Evolutionary conservation across 108 stramenopile genomes (phyloP).

Genomic region (Pseudonitzschia pungens): DNA sequence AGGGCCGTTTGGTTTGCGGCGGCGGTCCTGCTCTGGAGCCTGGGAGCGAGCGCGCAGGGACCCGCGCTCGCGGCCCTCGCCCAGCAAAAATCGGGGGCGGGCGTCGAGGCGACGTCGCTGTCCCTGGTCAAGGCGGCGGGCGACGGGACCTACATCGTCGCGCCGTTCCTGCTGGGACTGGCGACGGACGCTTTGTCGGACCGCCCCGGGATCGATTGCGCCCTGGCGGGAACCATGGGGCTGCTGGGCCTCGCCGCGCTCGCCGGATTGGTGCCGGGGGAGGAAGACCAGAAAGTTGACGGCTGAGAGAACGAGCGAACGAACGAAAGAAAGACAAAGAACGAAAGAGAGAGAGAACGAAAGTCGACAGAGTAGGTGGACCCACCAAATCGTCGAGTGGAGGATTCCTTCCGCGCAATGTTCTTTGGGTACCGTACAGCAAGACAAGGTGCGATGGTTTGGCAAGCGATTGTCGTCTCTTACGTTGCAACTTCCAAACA

Average conservation of each 20-base stretch:
- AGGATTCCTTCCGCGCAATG: too few species aligned
- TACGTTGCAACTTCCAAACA: too few species aligned
- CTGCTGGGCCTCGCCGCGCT: slow-evolving; percentile 30
- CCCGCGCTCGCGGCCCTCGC: slow-evolving; percentile 65
- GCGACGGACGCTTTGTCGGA: slow-evolving; percentile 36
- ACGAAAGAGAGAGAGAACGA: too few species aligned
- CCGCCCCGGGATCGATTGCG: slow-evolving; percentile 34
- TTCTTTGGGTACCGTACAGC: too few species aligned
- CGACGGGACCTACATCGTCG: slow-evolving; percentile 75
- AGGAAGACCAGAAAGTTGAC: too few species aligned
- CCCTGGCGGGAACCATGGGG: slow-evolving; percentile 31
- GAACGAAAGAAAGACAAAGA: background rate
- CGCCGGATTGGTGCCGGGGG: background rate
- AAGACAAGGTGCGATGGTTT: too few species aligned
- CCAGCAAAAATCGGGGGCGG: slow-evolving; percentile 58
- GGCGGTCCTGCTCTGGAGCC: slow-evolving; percentile 61
- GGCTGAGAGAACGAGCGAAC: background rate
- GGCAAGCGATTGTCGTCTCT: too few species aligned
- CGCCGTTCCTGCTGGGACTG: slow-evolving; percentile 62
- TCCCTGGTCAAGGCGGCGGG: slow-evolving; percentile 69
- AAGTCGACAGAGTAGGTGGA: too few species aligned
- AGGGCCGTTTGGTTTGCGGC: slow-evolving; percentile 40
- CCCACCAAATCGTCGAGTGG: too few species aligned
- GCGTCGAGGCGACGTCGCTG: slow-evolving; percentile 62
- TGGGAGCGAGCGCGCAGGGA: slow-evolving; percentile 61